Evolutionary conservation across 139 green algal genomes (phyloP).

Genomic region (Auxenochlorella pyrenoidosa): DNA sequence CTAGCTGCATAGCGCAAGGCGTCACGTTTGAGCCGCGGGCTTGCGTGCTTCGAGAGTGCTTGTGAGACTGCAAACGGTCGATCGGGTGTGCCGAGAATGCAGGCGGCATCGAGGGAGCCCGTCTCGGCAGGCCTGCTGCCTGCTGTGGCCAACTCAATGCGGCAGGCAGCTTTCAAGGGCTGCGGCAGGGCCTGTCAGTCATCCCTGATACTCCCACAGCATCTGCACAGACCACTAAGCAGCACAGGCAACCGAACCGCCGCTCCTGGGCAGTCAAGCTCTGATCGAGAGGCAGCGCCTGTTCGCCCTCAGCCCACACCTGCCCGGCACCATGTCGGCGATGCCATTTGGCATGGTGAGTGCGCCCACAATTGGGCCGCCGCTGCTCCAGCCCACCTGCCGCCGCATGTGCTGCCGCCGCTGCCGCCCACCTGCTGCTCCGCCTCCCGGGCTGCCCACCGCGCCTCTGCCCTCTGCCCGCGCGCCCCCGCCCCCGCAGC

Average conservation of each 20-base stretch:
- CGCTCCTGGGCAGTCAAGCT: background rate
- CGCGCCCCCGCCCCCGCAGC: conserved; percentile 58
- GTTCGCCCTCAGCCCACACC: background rate
- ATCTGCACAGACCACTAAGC: background rate
- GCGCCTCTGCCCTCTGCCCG: background rate
- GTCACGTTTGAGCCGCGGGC: no score
- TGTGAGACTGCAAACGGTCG: no score
- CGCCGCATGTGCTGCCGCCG: background rate
- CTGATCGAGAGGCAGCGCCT: background rate
- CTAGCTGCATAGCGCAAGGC: no score
- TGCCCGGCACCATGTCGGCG: background rate
- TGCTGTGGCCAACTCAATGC: no score
- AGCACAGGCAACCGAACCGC: background rate
- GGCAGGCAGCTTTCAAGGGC: no score
- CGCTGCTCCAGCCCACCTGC: background rate
- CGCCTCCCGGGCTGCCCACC: background rate
- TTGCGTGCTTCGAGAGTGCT: no score
- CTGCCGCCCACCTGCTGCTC: background rate
- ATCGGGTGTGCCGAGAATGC: no score
- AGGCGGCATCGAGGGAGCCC: no score
- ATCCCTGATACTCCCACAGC: no score
- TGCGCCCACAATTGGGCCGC: background rate
- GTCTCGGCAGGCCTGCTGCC: no score
- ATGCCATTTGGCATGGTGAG: conserved; percentile 52
- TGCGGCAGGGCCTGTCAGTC: no score